Evolutionary conservation across 345 rosid genomes (phyloP).

Genomic region (Melaleuca alternifolia): DNA sequence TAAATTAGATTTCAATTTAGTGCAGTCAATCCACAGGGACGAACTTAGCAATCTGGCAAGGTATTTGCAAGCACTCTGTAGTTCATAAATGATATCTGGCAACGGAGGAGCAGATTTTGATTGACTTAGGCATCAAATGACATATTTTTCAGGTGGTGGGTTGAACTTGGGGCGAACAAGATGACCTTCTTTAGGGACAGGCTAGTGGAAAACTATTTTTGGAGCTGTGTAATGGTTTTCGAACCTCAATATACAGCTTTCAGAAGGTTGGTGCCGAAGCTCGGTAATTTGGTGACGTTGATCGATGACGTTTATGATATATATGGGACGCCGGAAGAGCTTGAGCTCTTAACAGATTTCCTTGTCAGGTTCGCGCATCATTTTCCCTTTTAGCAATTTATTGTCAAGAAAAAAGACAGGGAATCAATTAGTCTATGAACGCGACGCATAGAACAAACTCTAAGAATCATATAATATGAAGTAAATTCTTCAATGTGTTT

Average conservation of each 20-base stretch:
- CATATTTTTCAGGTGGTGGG: slow-evolving; percentile 9
- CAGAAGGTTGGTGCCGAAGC: neutral
- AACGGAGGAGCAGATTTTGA: neutral
- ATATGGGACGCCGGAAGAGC: slow-evolving; percentile 1
- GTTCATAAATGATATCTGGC: too few relatives aligned
- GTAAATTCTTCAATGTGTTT: too few relatives aligned
- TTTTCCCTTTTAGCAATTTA: neutral
- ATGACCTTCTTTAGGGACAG: slow-evolving; percentile 3
- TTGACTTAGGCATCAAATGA: neutral
- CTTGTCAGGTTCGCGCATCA: neutral
- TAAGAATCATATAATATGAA: too few relatives aligned
- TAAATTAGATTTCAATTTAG: slow-evolving; percentile 9
- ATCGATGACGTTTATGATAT: slow-evolving; percentile 2
- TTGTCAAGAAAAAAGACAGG: neutral
- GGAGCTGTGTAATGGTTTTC: neutral
- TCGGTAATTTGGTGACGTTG: neutral
- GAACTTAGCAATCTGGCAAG: slow-evolving; percentile 3
- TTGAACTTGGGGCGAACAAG: neutral
- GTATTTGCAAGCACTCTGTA: neutral
- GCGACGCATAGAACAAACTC: too few relatives aligned
- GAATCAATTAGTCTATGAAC: neutral
- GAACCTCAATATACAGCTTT: neutral
- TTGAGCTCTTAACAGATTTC: slow-evolving; percentile 3
- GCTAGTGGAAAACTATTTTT: slow-evolving; percentile 4
- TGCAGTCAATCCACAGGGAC: neutral